Evolutionary conservation across 441 rosid genomes (phyloP), one percentile per base, ranked within the genome.

Genomic region (Mallotus japonicus): DNA sequence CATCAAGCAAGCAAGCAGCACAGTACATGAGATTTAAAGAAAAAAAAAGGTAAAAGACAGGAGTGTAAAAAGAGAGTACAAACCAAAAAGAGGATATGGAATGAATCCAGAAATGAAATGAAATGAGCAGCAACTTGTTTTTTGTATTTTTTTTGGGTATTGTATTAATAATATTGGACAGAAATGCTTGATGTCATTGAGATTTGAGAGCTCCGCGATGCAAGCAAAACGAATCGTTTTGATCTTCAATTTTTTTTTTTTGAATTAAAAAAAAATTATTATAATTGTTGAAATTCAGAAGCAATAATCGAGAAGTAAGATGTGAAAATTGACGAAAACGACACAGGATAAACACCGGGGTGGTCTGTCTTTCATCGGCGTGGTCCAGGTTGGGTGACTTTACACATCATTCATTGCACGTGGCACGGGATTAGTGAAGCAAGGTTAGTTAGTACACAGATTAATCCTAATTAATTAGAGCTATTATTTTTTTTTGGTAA

Each of bases 11-110:
- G 8, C 53, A 1, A 13, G 8, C 11, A 19, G 13, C 11, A 9
- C 47, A 9, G 13, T 6, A 56, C 32, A 17, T 28, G 56, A 44
- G 34, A 37, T 20, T 37, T 6, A 66, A 28, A 28, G 49, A 59
- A 50, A 53, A 20, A 54, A 17, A 53, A 22, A 24, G 24, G 55
- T 54, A 20, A 57, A 40, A 28, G 32, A 28, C 2, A 28, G 32
- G 22, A 54, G 51, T 40, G 63, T 61, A 24, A 13, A 28, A 42
- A 5, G 47, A 65, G 60, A 24, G 24, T 24, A 60, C 65, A 59
- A 59, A 51, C 54, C 69, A 42, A 24, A 32, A 70, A 65, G 28
- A 34, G 46, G 70, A 70, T 22, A 66, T 79, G 73, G 68, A 73
- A 67, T 42, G 65, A 69, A 68, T 68, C 62, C 40, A 37, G 42